Percentiles rank a stretch among this genome's conserved stretches.
Conservation (phyloP, 2,329 filamentous ascomycete species). For the Geosmithia flava region DNA sequence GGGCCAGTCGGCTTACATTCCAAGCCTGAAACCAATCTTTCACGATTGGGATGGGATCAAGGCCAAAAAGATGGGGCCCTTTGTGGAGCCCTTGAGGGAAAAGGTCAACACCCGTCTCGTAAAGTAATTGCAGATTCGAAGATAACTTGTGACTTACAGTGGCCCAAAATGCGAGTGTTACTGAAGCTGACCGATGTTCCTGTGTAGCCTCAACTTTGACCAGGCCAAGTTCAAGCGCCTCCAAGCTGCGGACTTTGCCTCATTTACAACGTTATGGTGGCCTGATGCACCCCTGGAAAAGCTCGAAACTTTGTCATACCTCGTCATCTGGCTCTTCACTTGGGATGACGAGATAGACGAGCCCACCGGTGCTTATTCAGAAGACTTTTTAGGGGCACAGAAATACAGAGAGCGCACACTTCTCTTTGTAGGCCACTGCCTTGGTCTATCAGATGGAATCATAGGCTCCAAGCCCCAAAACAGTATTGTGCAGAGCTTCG, state of each 20-base stretch:
- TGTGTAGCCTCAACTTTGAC: not conserved
- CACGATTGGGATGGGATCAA: not conserved
- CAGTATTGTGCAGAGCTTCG: not conserved
- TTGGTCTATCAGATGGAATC: not conserved
- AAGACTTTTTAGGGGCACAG: not conserved
- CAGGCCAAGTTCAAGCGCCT: not conserved
- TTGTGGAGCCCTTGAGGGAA: not conserved
- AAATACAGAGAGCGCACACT: not conserved
- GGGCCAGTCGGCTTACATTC: not conserved
- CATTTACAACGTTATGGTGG: not conserved
- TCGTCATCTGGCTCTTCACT: constrained; percentile 1
- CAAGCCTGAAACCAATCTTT: not conserved
- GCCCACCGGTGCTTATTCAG: not conserved
- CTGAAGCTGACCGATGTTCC: not conserved
- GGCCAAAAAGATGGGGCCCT: not conserved
- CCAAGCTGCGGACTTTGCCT: not conserved
- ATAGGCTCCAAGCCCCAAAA: not conserved
- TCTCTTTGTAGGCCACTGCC: not conserved
- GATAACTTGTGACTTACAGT: not conserved
- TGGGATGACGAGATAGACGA: not conserved
- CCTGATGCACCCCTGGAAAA: not conserved
- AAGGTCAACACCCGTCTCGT: not conserved
- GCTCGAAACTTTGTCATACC: not conserved
- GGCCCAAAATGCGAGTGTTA: not conserved
- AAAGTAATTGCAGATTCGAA: not conserved